Evolutionary conservation across 2,329 filamentous ascomycete species (phyloP).

Genomic region (Coniochaeta pulveracea): DNA sequence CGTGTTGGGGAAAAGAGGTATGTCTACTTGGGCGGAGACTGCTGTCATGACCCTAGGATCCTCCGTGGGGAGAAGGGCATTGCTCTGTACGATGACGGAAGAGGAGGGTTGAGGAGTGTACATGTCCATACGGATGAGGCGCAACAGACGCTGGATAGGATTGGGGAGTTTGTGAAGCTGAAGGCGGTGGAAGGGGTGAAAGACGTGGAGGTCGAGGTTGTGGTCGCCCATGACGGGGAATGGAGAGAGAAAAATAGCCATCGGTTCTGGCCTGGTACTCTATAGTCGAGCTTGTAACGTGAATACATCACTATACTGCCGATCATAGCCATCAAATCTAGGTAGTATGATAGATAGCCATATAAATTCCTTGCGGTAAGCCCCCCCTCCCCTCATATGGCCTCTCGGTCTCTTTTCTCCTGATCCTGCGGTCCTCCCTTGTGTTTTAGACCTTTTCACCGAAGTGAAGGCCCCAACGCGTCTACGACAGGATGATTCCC

Average conservation of each 20-base stretch:
- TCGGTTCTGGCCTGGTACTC: conserved; percentile 19
- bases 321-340: no score
- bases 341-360: no score
- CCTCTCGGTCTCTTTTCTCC: no score
- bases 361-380: no score
- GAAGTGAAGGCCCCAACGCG: no score
- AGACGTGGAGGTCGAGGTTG: conserved; percentile 36
- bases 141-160: conserved; percentile 25
- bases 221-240: conserved; percentile 36
- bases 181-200: conserved; percentile 9
- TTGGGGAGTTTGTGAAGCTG: conserved; percentile 24
- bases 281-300: no score
- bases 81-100: conserved; percentile 34
- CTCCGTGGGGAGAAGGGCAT: conserved; percentile 39
- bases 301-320: no score
- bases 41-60: conserved; percentile 39
- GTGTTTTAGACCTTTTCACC: no score
- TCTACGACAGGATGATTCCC: no score
- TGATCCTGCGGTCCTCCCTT: no score
- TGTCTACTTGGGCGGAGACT: conserved; percentile 39
- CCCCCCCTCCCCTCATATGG: no score
- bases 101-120: conserved; percentile 32
- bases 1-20: conserved; percentile 25
- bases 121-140: conserved; percentile 36
- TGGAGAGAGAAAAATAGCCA: conserved; percentile 29